Conservation (phyloP, 805 yeast genomes). For the Yamadazyma nakazawae region DNA sequence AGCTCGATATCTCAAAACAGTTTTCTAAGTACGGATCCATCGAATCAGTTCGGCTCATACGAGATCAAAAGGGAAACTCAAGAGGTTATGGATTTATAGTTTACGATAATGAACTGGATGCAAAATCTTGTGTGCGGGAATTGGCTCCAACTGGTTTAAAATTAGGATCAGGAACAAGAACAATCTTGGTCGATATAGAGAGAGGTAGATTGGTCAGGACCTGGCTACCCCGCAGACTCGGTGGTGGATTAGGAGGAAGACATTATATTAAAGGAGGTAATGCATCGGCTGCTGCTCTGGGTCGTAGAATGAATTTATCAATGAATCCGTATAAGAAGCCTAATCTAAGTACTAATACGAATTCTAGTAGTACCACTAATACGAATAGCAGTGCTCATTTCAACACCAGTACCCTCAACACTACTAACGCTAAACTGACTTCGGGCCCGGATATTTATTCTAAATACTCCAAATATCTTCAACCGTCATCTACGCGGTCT, state of each 20-base stretch:
- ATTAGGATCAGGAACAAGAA: constrained; percentile 31
- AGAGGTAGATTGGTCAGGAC: constrained; percentile 61
- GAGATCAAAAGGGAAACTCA: constrained; percentile 46
- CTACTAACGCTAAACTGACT: neutral
- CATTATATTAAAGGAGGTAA: constrained; percentile 37
- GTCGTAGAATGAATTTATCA: constrained; percentile 22
- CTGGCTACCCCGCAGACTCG: constrained; percentile 74
- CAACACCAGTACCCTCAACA: neutral
- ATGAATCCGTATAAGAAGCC: constrained; percentile 12
- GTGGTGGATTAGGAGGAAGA: constrained; percentile 93
- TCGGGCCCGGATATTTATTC: constrained; percentile 10
- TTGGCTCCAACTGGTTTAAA: constrained; percentile 45
- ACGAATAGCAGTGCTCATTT: neutral
- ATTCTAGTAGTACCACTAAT: no score
- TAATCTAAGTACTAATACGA: no score
- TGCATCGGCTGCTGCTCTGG: constrained; percentile 39
- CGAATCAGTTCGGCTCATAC: constrained; percentile 45
- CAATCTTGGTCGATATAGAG: constrained; percentile 67
- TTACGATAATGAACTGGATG: constrained; percentile 57
- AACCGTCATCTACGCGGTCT: neutral
- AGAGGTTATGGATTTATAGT: constrained; percentile 84
- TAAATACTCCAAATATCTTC: constrained; percentile 21
- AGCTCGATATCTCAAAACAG: constrained; percentile 61
- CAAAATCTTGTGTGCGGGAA: constrained; percentile 58
- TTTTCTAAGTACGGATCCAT: constrained; percentile 70